A percentile compares a stretch with the other conserved stretches of the same genome.
Evolutionary conservation across 208 protist species (phyloP).

Genomic region (Trypanosoma theileri): DNA sequence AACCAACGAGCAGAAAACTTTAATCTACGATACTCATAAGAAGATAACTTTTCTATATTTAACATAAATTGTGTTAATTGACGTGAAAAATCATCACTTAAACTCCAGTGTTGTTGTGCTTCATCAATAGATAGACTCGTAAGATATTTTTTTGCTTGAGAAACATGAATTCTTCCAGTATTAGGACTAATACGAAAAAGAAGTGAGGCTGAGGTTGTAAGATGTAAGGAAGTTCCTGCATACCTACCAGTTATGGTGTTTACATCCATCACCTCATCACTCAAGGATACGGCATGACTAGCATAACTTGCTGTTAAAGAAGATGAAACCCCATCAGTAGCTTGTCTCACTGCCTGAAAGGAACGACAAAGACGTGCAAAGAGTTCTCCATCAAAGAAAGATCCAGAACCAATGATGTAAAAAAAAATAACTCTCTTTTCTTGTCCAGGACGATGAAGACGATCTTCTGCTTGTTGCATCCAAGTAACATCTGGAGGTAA

Average conservation of each 20-base stretch:
- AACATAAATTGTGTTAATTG: slow-evolving; percentile 59
- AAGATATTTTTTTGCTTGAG: slow-evolving; percentile 9
- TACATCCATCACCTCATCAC: neutral
- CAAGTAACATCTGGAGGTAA: slow-evolving; percentile 74
- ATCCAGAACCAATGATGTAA: slow-evolving; percentile 68
- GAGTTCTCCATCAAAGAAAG: slow-evolving; percentile 56
- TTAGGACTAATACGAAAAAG: slow-evolving; percentile 54
- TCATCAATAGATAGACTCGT: slow-evolving; percentile 42
- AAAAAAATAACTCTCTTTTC: slow-evolving; percentile 44
- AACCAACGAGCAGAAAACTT: slow-evolving; percentile 18
- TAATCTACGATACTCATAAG: slow-evolving; percentile 21
- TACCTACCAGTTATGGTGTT: neutral
- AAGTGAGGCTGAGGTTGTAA: slow-evolving; percentile 4
- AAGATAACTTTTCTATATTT: slow-evolving; percentile 21
- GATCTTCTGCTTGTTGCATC: slow-evolving; percentile 84
- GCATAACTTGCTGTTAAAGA: slow-evolving; percentile 26
- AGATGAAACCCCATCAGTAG: slow-evolving; percentile 18
- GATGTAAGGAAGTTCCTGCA: slow-evolving; percentile 1
- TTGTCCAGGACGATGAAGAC: slow-evolving; percentile 78
- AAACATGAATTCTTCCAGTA: slow-evolving; percentile 71
- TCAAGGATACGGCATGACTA: neutral
- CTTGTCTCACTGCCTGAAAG: slow-evolving; percentile 25
- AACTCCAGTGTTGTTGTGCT: slow-evolving; percentile 36
- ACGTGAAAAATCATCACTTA: slow-evolving; percentile 44
- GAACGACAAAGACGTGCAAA: slow-evolving; percentile 53